phyloP scores from a whole-genome alignment of 306 rosid genomes.

The Corylus americana region DNA sequence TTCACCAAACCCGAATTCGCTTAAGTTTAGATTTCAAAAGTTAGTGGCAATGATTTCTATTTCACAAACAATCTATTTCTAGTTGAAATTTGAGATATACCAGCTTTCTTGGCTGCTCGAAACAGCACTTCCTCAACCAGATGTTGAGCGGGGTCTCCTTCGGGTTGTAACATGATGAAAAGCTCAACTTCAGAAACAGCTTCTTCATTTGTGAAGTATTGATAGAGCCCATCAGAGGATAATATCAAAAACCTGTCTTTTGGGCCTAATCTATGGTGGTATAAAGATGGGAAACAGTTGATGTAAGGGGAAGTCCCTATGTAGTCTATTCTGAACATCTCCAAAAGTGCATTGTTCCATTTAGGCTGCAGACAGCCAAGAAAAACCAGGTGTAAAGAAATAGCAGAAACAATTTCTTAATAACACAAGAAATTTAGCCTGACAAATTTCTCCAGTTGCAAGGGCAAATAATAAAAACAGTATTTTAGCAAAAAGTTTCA shows the following conservation, averaged over 20 bases:
- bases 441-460: neutral
- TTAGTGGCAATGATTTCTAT: slow-evolving; percentile 1
- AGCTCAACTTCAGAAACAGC: slow-evolving; percentile 95
- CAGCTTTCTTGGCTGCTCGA: slow-evolving; percentile 97
- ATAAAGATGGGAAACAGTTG: slow-evolving; percentile 75
- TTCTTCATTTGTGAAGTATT: slow-evolving; percentile 90
- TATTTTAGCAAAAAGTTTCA: neutral
- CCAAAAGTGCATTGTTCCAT: slow-evolving; percentile 93
- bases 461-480: neutral
- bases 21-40: slow-evolving; percentile 1
- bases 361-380: slow-evolving; percentile 70
- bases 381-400: slow-evolving; percentile 9
- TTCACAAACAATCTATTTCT: neutral
- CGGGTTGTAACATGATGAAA: slow-evolving; percentile 89
- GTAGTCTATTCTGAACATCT: slow-evolving; percentile 90
- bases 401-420: neutral
- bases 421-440: neutral
- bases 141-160: slow-evolving; percentile 98
- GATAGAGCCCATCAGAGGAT: slow-evolving; percentile 94
- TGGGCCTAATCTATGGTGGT: slow-evolving; percentile 85
- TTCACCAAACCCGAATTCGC: slow-evolving; percentile 20
- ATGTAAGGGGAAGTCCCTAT: slow-evolving; percentile 85
- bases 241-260: slow-evolving; percentile 87
- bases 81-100: slow-evolving; percentile 29
- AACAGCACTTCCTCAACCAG: slow-evolving; percentile 88